Evolutionary conservation across 768 basidiomycete species (phyloP).

Genomic region (Amanita thiersii): DNA sequence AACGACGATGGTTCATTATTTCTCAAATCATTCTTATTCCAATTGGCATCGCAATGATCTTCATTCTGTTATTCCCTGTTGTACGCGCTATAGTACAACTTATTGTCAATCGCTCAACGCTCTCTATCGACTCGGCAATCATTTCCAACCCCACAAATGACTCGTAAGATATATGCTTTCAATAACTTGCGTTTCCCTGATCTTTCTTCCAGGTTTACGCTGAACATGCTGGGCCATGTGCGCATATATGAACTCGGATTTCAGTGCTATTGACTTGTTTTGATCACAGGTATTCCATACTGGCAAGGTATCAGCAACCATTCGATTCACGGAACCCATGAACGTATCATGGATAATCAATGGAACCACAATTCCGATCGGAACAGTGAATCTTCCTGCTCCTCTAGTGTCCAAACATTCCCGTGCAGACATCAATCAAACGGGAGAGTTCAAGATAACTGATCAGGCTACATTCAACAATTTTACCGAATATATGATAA

Average conservation of each 20-base stretch:
- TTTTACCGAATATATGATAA: slow-evolving; percentile 60
- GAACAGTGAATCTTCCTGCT: slow-evolving; percentile 38
- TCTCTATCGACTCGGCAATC: slow-evolving; percentile 43
- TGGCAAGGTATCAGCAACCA: slow-evolving; percentile 55
- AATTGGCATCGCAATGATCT: slow-evolving; percentile 53
- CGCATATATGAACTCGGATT: slow-evolving; percentile 17
- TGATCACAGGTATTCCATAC: slow-evolving; percentile 50
- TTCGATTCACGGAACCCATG: slow-evolving; percentile 50
- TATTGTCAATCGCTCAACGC: slow-evolving; percentile 46
- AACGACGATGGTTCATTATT: slow-evolving; percentile 57
- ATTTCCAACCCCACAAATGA: slow-evolving; percentile 48
- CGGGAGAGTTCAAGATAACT: slow-evolving; percentile 45
- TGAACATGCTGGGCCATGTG: slow-evolving; percentile 44
- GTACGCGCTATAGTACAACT: slow-evolving; percentile 58
- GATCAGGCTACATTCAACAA: slow-evolving; percentile 51
- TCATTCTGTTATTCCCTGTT: slow-evolving; percentile 63
- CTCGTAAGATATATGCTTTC: slow-evolving; percentile 32
- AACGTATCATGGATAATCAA: slow-evolving; percentile 51
- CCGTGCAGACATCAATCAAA: slow-evolving; percentile 56
- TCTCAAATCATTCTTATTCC: slow-evolving; percentile 39
- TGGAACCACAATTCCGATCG: slow-evolving; percentile 40
- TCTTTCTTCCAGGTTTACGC: slow-evolving; percentile 32
- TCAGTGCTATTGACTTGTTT: background rate
- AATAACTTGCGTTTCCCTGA: background rate
- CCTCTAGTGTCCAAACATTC: slow-evolving; percentile 42